These are phyloP conservation scores for Juglanconis oblonga DNA, from an alignment of 2,329 filamentous ascomycete genomes.

Conservation along the genomic window DNA sequence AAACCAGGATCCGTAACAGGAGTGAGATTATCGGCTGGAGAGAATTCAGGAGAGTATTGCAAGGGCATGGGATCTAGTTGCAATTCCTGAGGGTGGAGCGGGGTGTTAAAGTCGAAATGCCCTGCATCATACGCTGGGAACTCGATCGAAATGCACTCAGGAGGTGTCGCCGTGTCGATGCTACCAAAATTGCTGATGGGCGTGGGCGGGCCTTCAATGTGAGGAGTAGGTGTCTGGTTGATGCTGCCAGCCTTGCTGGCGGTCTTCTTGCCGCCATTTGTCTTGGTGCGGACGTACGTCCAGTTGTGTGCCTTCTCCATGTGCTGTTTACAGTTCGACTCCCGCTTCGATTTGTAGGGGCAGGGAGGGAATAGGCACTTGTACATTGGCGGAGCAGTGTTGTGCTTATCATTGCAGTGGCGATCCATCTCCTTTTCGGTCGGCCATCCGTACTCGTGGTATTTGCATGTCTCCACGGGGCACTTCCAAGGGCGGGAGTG, in stretches of 20 bases:
- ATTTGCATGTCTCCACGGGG: constrained; percentile 77
- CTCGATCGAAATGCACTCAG: constrained; percentile 38
- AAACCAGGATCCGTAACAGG: constrained; percentile 35
- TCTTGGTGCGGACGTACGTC: constrained; percentile 89
- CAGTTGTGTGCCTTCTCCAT: constrained; percentile 97
- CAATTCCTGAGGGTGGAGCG: constrained; percentile 38
- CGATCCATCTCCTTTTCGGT: constrained; percentile 97
- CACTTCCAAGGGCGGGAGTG: constrained; percentile 98
- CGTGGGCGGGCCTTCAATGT: constrained; percentile 59
- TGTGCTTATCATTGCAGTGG: constrained; percentile 96
- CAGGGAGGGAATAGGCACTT: constrained; percentile 81
- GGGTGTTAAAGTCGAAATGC: constrained; percentile 43
- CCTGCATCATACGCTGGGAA: constrained; percentile 48
- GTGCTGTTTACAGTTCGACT: constrained; percentile 97
- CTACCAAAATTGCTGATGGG: constrained; percentile 55
- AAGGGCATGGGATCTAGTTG: constrained; percentile 22
- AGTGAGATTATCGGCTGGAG: constrained; percentile 49
- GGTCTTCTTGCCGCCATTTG: constrained; percentile 67
- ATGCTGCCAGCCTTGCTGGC: constrained; percentile 44
- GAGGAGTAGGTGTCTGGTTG: constrained; percentile 50
- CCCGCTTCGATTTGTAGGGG: constrained; percentile 90
- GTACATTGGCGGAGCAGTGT: constrained; percentile 72
- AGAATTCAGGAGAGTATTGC: constrained; percentile 25
- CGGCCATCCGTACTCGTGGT: constrained; percentile 85
- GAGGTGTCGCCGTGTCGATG: constrained; percentile 55